Base-by-base conservation (phyloP, 176 grass and related monocot genomes). In the Eleusine coracana region DNA sequence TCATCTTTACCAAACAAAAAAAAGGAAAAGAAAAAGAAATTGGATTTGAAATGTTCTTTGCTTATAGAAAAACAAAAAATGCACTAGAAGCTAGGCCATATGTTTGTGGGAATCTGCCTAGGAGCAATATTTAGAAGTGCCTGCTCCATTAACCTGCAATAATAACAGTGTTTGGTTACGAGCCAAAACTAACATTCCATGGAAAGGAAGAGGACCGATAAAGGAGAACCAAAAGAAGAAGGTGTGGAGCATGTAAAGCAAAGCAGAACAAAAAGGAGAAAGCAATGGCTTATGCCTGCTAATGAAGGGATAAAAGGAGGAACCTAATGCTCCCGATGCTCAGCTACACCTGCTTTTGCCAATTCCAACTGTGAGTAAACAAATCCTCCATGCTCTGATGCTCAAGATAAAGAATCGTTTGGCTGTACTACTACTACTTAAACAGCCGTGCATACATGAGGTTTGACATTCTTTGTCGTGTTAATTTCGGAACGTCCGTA, bases 261-360 rank as follows among this genome's bases (percentile, higher is more conserved):
- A 88, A 81, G 64, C 52, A 56, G 60, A 77, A 80, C 79, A 77
- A 83, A 56, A 85, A 60, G 77, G 58, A 16, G 50, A 91, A 81
- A 59, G 25, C 25, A 63, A 29, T 5, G 58, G 65, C 55, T 84
- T 67, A 59, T 77, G 81, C 56, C 21, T 59, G 56, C 42, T 82
- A 91, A 70, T 81, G 82, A 85, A 65, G 48, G 77, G 66, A 62
- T n/a, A 85, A 84, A 88, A 91, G 86, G 58, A 77, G 82, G 85
- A 91, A 91, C 89, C 86, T 68, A 77, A 82, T 91, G 77, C 82
- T 77, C 52, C 73, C 67, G 84, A 87, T 83, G 88, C 88, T 90
- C 58, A 36, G 21, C 56, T 5, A 60, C 44, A 12, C 74, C 65
- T 77, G 70, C 65, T 87, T 80, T 76, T 60, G n/a, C 51, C 64